Conservation (phyloP, 805 yeast genomes). For the Candida tallmaniae region DNA sequence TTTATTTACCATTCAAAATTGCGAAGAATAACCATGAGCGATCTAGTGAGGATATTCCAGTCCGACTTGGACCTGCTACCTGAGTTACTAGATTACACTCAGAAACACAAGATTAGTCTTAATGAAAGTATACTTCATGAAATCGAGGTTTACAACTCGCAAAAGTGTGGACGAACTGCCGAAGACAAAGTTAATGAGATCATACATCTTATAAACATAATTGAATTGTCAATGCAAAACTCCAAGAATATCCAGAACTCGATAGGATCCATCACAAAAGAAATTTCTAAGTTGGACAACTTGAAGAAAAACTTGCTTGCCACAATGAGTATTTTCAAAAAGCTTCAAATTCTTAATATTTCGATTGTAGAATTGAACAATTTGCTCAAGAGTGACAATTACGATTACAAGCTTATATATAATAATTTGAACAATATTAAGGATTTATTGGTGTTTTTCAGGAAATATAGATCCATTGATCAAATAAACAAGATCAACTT, state of each 20-base stretch:
- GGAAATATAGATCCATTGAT: slow-evolving; percentile 76
- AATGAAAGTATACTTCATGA: slow-evolving; percentile 40
- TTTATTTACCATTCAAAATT: no score
- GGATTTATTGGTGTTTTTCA: slow-evolving; percentile 68
- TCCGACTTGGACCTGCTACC: slow-evolving; percentile 49
- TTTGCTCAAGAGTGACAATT: slow-evolving; percentile 40
- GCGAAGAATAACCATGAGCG: no score
- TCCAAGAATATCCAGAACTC: slow-evolving; percentile 55
- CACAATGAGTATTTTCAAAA: slow-evolving; percentile 80
- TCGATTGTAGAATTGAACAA: slow-evolving; percentile 62
- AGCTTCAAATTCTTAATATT: slow-evolving; percentile 68
- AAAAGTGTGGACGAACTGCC: slow-evolving; percentile 19
- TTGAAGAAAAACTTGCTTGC: slow-evolving; percentile 80
- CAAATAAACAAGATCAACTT: slow-evolving; percentile 67
- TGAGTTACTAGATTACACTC: slow-evolving; percentile 44
- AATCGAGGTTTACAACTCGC: slow-evolving; percentile 27
- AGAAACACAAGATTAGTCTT: slow-evolving; percentile 46
- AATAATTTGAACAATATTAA: slow-evolving; percentile 65
- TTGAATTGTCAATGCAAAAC: slow-evolving; percentile 42
- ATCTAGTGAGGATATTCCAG: slow-evolving; percentile 47
- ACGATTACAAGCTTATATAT: slow-evolving; percentile 52
- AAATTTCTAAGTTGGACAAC: slow-evolving; percentile 73
- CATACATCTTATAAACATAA: slow-evolving; percentile 36
- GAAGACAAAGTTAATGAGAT: slow-evolving; percentile 34
- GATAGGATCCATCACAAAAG: slow-evolving; percentile 67